These are phyloP conservation scores for Cryptococcus sp. DNA, from an alignment of 1,284 basidiomycete genomes.

Conservation along the genomic window DNA sequence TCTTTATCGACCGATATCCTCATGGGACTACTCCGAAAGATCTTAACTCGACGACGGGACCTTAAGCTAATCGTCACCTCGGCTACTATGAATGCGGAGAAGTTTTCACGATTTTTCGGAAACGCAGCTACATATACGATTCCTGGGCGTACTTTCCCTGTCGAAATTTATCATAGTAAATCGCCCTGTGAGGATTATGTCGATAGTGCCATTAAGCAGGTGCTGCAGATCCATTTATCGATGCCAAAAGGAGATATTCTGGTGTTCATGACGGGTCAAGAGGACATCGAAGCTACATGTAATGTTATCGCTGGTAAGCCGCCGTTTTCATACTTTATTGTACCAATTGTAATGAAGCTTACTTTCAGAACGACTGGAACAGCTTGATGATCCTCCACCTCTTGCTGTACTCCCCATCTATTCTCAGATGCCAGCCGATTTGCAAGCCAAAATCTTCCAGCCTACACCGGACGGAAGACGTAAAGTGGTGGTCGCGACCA, in stretches of 20 bases:
- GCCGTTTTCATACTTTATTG: not conserved
- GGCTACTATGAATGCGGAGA: conserved; percentile 98
- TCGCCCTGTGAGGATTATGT: conserved; percentile 99
- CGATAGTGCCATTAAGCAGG: conserved; percentile 95
- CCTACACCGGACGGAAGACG: conserved; percentile 88
- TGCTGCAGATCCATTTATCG: conserved; percentile 91
- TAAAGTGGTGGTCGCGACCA: conserved; percentile 97
- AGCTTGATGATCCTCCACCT: conserved; percentile 82
- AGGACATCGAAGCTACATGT: conserved; percentile 95
- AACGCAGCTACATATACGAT: conserved; percentile 94
- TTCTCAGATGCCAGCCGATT: conserved; percentile 98
- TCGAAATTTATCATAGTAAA: conserved; percentile 92
- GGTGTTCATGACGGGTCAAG: conserved; percentile 99
- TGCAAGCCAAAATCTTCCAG: conserved; percentile 97
- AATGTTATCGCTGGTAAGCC: conserved; percentile 74
- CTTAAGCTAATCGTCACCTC: conserved; percentile 96
- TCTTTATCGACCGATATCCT: conserved; percentile 93
- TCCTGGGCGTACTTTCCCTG: conserved; percentile 97
- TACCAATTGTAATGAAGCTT: conserved; percentile 24
- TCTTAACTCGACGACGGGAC: conserved; percentile 83
- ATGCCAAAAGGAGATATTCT: conserved; percentile 92
- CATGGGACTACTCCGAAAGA: conserved; percentile 91
- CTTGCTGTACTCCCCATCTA: conserved; percentile 93
- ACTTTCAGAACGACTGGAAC: conserved; percentile 75
- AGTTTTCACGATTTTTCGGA: conserved; percentile 95